phyloP scores from a whole-genome alignment of 176 grass and related monocot species.

The Paspalum notatum region DNA sequence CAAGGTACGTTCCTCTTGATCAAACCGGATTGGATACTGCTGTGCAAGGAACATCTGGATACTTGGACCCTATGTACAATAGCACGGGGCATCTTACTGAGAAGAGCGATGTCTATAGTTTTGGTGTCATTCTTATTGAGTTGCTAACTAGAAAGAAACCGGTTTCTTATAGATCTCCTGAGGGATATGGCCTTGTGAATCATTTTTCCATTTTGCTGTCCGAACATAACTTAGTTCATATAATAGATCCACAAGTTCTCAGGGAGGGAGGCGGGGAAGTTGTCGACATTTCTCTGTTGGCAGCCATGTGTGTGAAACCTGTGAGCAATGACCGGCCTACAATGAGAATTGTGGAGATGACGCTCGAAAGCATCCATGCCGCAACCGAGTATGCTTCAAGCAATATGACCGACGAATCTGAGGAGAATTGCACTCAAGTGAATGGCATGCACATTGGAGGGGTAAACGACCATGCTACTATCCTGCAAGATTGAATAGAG shows the following conservation, averaged over 20 bases:
- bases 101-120: neutral
- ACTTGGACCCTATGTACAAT: neutral
- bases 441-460: neutral
- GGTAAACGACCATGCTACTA: neutral
- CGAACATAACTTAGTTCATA: neutral
- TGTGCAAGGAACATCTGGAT: neutral
- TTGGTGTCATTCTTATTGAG: neutral
- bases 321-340: neutral
- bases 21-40: neutral
- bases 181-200: neutral
- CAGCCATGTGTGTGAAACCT: neutral
- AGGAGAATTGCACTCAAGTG: neutral
- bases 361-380: neutral
- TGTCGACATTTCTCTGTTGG: neutral
- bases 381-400: neutral
- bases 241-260: neutral
- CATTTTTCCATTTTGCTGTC: neutral
- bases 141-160: neutral
- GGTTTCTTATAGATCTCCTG: neutral
- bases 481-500: no score
- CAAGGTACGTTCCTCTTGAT: neutral
- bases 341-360: neutral
- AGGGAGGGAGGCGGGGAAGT: neutral
- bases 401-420: neutral
- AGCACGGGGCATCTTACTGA: neutral